Base-by-base conservation (phyloP, 2,329 filamentous ascomycete species). In the Verticillium albo-atrum region DNA sequence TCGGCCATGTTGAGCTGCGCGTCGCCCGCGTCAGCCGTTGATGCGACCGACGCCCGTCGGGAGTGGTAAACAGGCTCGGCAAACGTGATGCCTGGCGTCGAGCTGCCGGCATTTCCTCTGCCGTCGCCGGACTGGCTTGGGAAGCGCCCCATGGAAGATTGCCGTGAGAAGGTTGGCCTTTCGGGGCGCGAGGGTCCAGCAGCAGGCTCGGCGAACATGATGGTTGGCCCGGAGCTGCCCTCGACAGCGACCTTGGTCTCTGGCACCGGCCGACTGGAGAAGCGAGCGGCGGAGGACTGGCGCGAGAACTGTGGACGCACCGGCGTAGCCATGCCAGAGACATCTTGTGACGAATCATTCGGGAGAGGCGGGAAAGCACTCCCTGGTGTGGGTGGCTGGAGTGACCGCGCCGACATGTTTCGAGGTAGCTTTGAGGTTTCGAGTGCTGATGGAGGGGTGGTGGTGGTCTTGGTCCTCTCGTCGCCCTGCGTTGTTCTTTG, bases 201-300 rank as follows among this genome's bases (percentile, higher is more conserved):
- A 15, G 68, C 65, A 9, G 74, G 70, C 57, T 87, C 79, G 10
- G 84, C 85, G 72, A 95, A 96, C 83, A 90, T 90, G 63, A 96
- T 92, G 1, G 82, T 88, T 1, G 88, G 87, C 0, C 86, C 88
- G 1, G 83, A 77, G 1, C 82, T 85, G 59, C 89, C 89, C 61
- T 89, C 84, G 1, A 79, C 77, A 3, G 84, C 84, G 25, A 92
- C 82, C 61, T 81, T 83, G 2, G 90, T 88, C 64, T 89, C 85
- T 0, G 90, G 91, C 1, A 91, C 85, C 0, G 90, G 86, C 6
- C 85, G 86, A 56, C 89, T 92, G 0, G 87, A 89, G 70, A 94
- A 94, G 37, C 85, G 84, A 52, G 83, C 75, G 2, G 81, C 68
- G 1, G 77, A 86, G 25, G 81, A 77, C 57, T 85, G 80, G 5